Evolutionary conservation across 768 basidiomycete species (phyloP).

Genomic region (Russula brevipes): DNA sequence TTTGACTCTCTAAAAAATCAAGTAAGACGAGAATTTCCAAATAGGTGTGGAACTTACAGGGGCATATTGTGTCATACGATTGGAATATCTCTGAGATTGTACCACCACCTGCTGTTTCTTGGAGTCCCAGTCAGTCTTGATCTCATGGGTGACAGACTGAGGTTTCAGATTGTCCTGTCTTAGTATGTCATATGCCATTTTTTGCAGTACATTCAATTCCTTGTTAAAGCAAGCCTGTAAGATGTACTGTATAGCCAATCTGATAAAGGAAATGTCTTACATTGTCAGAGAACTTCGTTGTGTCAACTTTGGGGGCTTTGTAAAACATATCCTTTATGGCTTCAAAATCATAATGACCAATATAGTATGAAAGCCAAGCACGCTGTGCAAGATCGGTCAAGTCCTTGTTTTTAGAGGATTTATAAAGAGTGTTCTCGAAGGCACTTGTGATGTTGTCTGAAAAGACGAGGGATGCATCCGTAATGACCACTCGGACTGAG

Average conservation of each 20-base stretch:
- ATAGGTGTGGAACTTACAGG: background rate
- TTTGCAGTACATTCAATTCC: slow-evolving; percentile 14
- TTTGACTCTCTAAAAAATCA: slow-evolving; percentile 18
- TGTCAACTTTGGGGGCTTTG: slow-evolving; percentile 43
- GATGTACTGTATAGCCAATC: background rate
- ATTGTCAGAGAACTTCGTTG: slow-evolving; percentile 32
- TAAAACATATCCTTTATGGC: slow-evolving; percentile 37
- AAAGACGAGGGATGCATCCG: slow-evolving; percentile 20
- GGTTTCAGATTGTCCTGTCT: slow-evolving; percentile 16
- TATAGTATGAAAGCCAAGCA: slow-evolving; percentile 34
- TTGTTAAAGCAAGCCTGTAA: background rate
- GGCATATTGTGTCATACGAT: background rate
- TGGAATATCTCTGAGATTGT: slow-evolving; percentile 16
- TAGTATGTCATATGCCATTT: slow-evolving; percentile 14
- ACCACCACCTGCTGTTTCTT: slow-evolving; percentile 17
- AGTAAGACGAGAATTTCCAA: background rate
- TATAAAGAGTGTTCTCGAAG: slow-evolving; percentile 26
- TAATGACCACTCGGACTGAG: slow-evolving; percentile 36
- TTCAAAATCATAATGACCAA: slow-evolving; percentile 37
- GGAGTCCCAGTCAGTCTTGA: slow-evolving; percentile 11
- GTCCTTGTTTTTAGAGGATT: slow-evolving; percentile 15
- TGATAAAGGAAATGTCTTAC: slow-evolving; percentile 30
- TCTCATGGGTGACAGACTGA: slow-evolving; percentile 9
- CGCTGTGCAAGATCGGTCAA: slow-evolving; percentile 25
- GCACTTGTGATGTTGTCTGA: slow-evolving; percentile 25